phyloP scores from a whole-genome alignment of 2,329 filamentous ascomycete species.

The Nigrospora osmanthi region DNA sequence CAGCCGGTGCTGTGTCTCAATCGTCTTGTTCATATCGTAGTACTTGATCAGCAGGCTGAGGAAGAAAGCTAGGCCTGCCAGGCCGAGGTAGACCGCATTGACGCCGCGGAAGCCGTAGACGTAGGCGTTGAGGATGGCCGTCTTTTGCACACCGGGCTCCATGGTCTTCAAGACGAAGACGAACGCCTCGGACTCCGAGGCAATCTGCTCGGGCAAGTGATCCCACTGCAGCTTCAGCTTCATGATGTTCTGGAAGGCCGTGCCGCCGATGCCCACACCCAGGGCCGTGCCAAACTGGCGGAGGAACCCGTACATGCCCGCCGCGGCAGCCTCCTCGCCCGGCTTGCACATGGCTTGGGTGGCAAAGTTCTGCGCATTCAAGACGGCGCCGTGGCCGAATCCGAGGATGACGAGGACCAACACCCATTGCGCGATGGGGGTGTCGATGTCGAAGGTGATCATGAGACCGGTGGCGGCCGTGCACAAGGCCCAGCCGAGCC shows the following conservation, averaged over 20 bases:
- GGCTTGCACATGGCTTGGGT: constrained; percentile 9
- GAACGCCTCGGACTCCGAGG: constrained; percentile 15
- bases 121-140: constrained; percentile 28
- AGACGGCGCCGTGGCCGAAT: constrained; percentile 9
- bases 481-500: constrained; percentile 8
- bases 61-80: constrained; percentile 31
- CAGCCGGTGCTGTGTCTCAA: constrained; percentile 40
- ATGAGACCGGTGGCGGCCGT: constrained; percentile 4
- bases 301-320: constrained; percentile 30
- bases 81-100: constrained; percentile 43
- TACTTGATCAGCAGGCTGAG: constrained; percentile 20
- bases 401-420: constrained; percentile 6
- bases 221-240: constrained; percentile 19
- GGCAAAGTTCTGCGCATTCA: constrained; percentile 10
- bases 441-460: constrained; percentile 5
- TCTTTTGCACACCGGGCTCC: neutral
- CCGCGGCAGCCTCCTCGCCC: constrained; percentile 8
- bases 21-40: constrained; percentile 36
- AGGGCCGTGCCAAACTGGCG: constrained; percentile 31
- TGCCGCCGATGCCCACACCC: constrained; percentile 31
- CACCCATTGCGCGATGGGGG: constrained; percentile 4
- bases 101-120: constrained; percentile 44
- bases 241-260: constrained; percentile 33
- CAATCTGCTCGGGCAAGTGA: constrained; percentile 20
- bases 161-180: constrained; percentile 3